A percentile compares a stretch with the other conserved stretches of the same genome.
phyloP scores from a whole-genome alignment of 495 filamentous ascomycete species.

The Aspergillus conjunctus region DNA sequence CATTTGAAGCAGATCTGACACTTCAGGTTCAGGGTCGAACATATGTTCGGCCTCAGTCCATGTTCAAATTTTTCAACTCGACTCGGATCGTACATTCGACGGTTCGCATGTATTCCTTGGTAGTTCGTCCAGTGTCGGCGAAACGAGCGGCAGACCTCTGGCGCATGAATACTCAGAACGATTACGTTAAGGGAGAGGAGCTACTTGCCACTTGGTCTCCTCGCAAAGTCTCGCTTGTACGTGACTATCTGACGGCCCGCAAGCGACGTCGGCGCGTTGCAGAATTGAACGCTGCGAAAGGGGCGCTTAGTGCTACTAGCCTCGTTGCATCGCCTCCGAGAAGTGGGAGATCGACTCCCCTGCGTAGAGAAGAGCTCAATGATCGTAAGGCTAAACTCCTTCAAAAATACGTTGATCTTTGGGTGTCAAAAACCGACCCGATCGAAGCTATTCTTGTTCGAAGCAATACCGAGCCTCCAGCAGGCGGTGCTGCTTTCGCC shows the following conservation, averaged over 20 bases:
- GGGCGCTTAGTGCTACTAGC: conserved; percentile 57
- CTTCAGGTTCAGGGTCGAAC: conserved; percentile 83
- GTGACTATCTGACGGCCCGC: conserved; percentile 73
- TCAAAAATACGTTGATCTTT: conserved; percentile 72
- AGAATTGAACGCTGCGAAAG: conserved; percentile 79
- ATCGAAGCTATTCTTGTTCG: conserved; percentile 70
- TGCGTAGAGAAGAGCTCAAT: conserved; percentile 51
- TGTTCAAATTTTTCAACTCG: conserved; percentile 86
- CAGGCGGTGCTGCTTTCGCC: conserved; percentile 59
- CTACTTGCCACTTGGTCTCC: conserved; percentile 80
- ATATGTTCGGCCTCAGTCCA: conserved; percentile 79
- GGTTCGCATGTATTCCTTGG: conserved; percentile 79
- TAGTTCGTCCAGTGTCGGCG: conserved; percentile 82
- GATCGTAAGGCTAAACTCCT: conserved; percentile 61
- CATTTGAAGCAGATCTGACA: conserved; percentile 76
- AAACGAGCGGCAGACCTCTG: conserved; percentile 92
- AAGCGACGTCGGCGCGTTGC: conserved; percentile 69
- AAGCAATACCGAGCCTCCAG: conserved; percentile 75
- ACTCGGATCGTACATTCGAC: conserved; percentile 85
- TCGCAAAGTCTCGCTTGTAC: conserved; percentile 82
- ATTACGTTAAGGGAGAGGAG: conserved; percentile 96
- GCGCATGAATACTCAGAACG: conserved; percentile 93
- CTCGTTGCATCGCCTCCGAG: conserved; percentile 39
- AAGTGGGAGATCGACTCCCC: conserved; percentile 43
- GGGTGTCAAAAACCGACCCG: conserved; percentile 76